phyloP scores from a whole-genome alignment of 306 rosid genomes.

The Prinsepia uniflora region DNA sequence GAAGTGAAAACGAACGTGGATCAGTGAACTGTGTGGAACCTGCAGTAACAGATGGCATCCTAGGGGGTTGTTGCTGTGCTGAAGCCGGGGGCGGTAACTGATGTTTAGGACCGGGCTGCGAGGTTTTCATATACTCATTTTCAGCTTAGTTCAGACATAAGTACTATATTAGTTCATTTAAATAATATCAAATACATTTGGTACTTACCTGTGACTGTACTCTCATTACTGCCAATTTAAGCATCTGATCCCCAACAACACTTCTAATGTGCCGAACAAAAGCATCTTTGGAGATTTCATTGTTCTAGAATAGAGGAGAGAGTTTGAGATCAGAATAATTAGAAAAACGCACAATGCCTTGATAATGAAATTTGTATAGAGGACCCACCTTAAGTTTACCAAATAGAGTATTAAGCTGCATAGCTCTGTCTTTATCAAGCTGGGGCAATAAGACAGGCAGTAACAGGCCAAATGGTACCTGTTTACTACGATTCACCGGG shows the following conservation, averaged over 20 bases:
- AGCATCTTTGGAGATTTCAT: conserved; percentile 75
- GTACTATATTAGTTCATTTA: neutral
- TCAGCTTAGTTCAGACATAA: conserved; percentile 1
- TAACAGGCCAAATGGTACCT: conserved; percentile 75
- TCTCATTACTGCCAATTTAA: conserved; percentile 61
- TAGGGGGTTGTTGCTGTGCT: conserved; percentile 52
- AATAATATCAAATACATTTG: conserved; percentile 17
- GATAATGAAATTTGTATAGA: conserved; percentile 4
- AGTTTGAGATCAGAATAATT: conserved; percentile 24
- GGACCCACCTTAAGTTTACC: conserved; percentile 59
- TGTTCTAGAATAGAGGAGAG: conserved; percentile 46
- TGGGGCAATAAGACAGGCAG: conserved; percentile 76
- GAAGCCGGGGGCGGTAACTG: conserved; percentile 45
- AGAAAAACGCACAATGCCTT: conserved; percentile 20
- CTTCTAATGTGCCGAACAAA: conserved; percentile 73
- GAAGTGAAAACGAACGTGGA: conserved; percentile 69
- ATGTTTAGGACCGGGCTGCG: conserved; percentile 26
- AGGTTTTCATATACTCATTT: conserved; percentile 3
- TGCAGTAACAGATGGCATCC: conserved; percentile 53
- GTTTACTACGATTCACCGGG: conserved; percentile 51
- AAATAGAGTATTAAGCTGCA: conserved; percentile 77
- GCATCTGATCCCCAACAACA: conserved; percentile 90
- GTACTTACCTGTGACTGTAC: conserved; percentile 63
- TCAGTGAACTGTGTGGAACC: conserved; percentile 56
- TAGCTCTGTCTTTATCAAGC: conserved; percentile 76